A percentile compares a stretch with the other conserved stretches of the same genome.
Evolutionary conservation across 164 flowering plant species (phyloP).

Genomic region (Annona cherimola): DNA sequence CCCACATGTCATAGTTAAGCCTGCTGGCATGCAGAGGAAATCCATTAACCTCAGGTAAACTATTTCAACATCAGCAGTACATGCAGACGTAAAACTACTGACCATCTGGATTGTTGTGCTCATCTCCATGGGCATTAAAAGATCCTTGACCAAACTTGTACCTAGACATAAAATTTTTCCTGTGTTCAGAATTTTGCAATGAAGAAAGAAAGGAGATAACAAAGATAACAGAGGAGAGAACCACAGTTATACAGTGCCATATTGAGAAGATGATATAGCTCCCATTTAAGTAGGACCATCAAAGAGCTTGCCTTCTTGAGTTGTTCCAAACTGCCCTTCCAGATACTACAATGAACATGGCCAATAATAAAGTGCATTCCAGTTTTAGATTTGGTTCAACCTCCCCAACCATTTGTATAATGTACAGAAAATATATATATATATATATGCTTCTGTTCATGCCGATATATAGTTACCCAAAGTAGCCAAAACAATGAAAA

Average conservation of each 20-base stretch:
- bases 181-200: background rate
- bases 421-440: background rate
- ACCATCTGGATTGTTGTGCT: constrained; percentile 14
- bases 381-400: background rate
- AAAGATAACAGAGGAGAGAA: background rate
- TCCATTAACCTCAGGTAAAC: constrained; percentile 9
- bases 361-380: background rate
- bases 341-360: constrained; percentile 33
- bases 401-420: background rate
- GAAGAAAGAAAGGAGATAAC: background rate
- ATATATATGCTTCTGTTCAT: background rate
- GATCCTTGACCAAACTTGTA: constrained; percentile 13
- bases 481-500: background rate
- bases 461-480: background rate
- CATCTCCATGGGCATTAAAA: constrained; percentile 6
- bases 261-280: constrained; percentile 26
- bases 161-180: background rate
- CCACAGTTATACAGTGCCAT: constrained; percentile 30
- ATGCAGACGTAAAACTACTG: constrained; percentile 17
- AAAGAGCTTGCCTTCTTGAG: constrained; percentile 28
- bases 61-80: background rate
- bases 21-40: constrained; percentile 25
- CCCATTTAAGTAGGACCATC: constrained; percentile 17
- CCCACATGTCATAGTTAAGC: constrained; percentile 26
- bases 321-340: constrained; percentile 35